phyloP scores from a whole-genome alignment of 352 stramenopile species.

The Aphanomyces euteiches region DNA sequence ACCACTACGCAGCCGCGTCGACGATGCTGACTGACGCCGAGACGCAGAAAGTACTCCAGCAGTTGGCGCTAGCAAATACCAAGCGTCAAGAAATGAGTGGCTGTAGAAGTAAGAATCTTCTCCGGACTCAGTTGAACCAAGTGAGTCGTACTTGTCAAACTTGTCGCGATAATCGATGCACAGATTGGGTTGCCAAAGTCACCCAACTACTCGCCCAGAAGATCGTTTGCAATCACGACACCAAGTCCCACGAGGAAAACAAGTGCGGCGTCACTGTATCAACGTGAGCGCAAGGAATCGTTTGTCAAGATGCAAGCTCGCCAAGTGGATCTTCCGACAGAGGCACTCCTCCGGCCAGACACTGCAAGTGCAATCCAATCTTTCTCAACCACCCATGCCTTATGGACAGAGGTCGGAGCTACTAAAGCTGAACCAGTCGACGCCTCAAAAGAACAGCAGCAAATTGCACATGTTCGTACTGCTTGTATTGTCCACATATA shows the following conservation, averaged over 20 bases:
- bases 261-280: background rate
- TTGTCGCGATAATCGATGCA: too few relatives aligned
- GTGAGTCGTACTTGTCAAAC: too few relatives aligned
- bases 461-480: slow-evolving; percentile 20
- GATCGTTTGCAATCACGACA: background rate
- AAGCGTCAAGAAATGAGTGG: too few relatives aligned
- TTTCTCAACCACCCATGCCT: background rate
- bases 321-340: background rate
- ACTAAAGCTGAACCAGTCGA: background rate
- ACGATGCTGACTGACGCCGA: too few relatives aligned
- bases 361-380: background rate
- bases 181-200: too few relatives aligned
- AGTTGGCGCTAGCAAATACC: too few relatives aligned
- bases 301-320: slow-evolving; percentile 7
- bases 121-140: too few relatives aligned
- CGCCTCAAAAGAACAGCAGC: background rate
- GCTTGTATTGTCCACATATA: background rate
- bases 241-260: background rate
- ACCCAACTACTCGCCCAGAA: too few relatives aligned
- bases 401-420: slow-evolving; percentile 7
- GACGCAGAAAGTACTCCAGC: too few relatives aligned
- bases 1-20: too few relatives aligned
- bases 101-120: too few relatives aligned
- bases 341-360: background rate
- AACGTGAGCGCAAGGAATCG: slow-evolving; percentile 17